Base-by-base conservation (phyloP, 176 grass and related monocot genomes). In the Elaeis guineensis region DNA sequence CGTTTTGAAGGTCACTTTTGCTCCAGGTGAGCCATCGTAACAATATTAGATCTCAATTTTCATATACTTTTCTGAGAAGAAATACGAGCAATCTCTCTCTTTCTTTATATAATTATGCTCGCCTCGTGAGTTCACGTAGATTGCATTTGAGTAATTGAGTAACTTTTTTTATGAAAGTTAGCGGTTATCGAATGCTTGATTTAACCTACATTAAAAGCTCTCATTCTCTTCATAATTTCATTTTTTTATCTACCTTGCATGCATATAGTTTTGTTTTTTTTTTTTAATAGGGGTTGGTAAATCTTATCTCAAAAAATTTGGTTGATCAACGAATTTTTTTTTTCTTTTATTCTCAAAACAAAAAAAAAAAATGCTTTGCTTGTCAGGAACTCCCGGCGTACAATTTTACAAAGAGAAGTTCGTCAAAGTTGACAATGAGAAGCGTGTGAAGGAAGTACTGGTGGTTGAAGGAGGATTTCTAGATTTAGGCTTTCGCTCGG, bases 341-440 rank as follows among this genome's bases (percentile, higher is more conserved):
- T 17, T 17, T 35, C 5, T 30, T 26, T 25, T 25, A 15, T 25
- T 65, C 28, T 6, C 28, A 30, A 30, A 30, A 30, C 1, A 5
- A 30, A 6, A 6, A 30, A 30, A 30, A 30, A 44, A 44, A 44
- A 12, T 51, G 21, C 53, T 65, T 49, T 6, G 8, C 5, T 49
- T 4, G 5, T 11, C 9, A 63, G 61, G 35, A 62, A 51, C 44
- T 3, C 32, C 57, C 18, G 58, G 63, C 0, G n/a, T 39, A 14
- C 49, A 57, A 6, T 59, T 26, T 21, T 74, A 69, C n/a, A 72
- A 67, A 66, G 67, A 86, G 61, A 55, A 81, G 35, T 71, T 78
- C 4, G 25, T 49, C 19, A 62, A 78, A 50, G 6, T 63, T 16
- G 72, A 85, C 16, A 54, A 71, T 2, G 59, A 70, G 48, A 81